Percentiles rank a stretch among this genome's conserved stretches.
Conservation (phyloP, 371 early-diverging fungal genomes). For the Circinella umbellata region DNA sequence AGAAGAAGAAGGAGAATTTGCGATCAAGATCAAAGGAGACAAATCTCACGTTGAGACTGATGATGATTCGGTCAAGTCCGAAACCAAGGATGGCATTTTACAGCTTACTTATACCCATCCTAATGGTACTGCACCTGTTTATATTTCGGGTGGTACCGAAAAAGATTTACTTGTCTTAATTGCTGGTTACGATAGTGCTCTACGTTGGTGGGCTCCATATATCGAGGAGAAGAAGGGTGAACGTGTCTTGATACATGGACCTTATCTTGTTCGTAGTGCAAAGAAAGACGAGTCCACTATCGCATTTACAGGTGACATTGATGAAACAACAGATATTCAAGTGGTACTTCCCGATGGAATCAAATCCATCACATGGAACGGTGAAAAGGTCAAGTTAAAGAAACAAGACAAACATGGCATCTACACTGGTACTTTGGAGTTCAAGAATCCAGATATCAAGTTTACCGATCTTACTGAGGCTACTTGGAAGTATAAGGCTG, state of each 20-base stretch:
- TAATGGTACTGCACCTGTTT: constrained; percentile 20
- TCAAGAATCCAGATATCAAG: constrained; percentile 7
- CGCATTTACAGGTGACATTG: constrained; percentile 23
- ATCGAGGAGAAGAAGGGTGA: neutral
- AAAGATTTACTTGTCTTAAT: constrained; percentile 21
- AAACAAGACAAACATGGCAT: constrained; percentile 11
- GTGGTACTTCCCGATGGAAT: constrained; percentile 20
- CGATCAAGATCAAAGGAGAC: constrained; percentile 14
- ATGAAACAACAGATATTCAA: constrained; percentile 20
- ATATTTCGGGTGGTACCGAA: neutral
- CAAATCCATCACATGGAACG: constrained; percentile 20
- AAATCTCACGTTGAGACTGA: neutral
- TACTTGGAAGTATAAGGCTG: constrained; percentile 28
- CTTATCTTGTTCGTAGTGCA: constrained; percentile 32
- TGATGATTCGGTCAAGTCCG: constrained; percentile 5
- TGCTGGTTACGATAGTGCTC: constrained; percentile 20
- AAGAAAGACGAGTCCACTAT: constrained; percentile 7
- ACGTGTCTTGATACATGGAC: constrained; percentile 26
- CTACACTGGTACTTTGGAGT: constrained; percentile 18
- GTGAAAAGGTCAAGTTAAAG: constrained; percentile 9
- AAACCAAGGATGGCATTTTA: constrained; percentile 7
- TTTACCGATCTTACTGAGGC: constrained; percentile 20
- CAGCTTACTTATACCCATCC: constrained; percentile 27
- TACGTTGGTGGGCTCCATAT: constrained; percentile 26
- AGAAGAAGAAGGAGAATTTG: constrained; percentile 28